phyloP scores from a whole-genome alignment of 148 eudicot genomes.

The Vaccinium myrtillus region DNA sequence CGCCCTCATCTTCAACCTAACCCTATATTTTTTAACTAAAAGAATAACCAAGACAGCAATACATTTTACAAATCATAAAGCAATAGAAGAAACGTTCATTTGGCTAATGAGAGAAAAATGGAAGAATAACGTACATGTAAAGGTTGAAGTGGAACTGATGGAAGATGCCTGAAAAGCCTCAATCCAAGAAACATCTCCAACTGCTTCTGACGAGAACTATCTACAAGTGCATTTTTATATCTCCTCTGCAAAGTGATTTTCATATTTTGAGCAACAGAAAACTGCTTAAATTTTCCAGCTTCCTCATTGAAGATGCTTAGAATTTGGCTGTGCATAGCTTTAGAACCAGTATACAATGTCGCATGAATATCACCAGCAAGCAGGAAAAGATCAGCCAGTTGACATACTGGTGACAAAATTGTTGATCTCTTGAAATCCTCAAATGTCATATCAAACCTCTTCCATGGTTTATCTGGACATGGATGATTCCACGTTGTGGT shows the following conservation, averaged over 20 bases:
- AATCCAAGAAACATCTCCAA: conserved; percentile 89
- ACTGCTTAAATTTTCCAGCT: conserved; percentile 88
- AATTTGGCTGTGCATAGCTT: conserved; percentile 99
- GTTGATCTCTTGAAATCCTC: conserved; percentile 95
- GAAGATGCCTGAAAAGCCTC: conserved; percentile 90
- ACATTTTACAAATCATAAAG: background rate
- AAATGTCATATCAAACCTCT: conserved; percentile 95
- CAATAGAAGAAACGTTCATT: background rate
- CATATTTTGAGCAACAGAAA: conserved; percentile 96
- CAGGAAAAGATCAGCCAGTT: conserved; percentile 82
- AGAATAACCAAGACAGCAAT: background rate
- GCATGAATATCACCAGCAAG: conserved; percentile 97
- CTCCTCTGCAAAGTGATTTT: conserved; percentile 89
- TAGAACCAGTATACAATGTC: conserved; percentile 93
- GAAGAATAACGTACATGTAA: conserved; percentile 57
- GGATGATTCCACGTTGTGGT: conserved; percentile 99
- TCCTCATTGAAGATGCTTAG: conserved; percentile 88
- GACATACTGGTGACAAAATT: conserved; percentile 77
- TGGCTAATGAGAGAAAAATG: background rate
- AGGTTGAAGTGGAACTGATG: conserved; percentile 65
- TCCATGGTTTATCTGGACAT: conserved; percentile 99
- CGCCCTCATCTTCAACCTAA: too few relatives aligned
- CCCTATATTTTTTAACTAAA: too few relatives aligned
- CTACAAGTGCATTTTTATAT: conserved; percentile 88
- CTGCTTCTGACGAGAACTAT: conserved; percentile 97